Evolutionary conservation across 2,329 filamentous ascomycete genomes (phyloP).

Genomic region (Trichoderma endophyticum): DNA sequence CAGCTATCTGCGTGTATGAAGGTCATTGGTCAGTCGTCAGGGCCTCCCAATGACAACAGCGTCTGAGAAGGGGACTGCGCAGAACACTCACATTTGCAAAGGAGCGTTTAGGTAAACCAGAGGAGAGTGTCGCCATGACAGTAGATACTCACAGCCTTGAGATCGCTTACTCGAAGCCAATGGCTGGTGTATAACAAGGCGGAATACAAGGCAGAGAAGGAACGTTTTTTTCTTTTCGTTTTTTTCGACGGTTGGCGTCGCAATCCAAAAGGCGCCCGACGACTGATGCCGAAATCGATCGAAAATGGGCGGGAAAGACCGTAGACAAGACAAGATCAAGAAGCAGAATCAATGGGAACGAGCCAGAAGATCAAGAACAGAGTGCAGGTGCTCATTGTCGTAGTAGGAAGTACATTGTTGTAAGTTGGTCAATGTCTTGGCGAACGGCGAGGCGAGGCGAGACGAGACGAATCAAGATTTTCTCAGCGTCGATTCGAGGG

Average conservation of each 20-base stretch:
- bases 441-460: constrained; percentile 4
- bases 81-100: constrained; percentile 67
- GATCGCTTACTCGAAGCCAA: constrained; percentile 21
- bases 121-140: constrained; percentile 48
- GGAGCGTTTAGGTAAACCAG: constrained; percentile 57
- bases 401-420: constrained; percentile 39
- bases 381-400: constrained; percentile 56
- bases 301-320: constrained; percentile 25
- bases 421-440: constrained; percentile 2
- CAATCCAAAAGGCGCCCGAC: neutral
- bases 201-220: constrained; percentile 20
- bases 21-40: constrained; percentile 7
- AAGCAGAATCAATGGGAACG: constrained; percentile 53
- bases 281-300: constrained; percentile 8
- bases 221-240: neutral
- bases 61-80: neutral
- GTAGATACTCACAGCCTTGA: constrained; percentile 22
- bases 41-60: constrained; percentile 12
- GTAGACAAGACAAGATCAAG: constrained; percentile 44
- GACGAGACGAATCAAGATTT: neutral
- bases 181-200: constrained; percentile 20
- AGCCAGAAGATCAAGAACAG: constrained; percentile 46
- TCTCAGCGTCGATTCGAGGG: constrained; percentile 2
- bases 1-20: constrained; percentile 43
- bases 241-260: neutral